Evolutionary conservation across 1,284 basidiomycete genomes (phyloP), one percentile per base, ranked within the genome.

Genomic region (Cryptococcus sp.): DNA sequence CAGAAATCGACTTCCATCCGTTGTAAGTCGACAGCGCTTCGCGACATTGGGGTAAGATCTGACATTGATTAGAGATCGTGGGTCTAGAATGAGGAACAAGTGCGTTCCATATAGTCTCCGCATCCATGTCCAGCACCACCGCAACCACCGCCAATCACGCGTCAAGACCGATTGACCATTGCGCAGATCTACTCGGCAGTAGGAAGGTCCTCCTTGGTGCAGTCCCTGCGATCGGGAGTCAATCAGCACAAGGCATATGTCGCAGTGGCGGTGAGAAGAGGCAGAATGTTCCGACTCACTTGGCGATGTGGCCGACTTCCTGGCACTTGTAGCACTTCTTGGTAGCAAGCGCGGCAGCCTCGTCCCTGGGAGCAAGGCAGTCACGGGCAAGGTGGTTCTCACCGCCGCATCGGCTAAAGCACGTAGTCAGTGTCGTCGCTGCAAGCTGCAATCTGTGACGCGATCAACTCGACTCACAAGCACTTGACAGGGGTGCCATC

Each of bases 251-350:
- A 34, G 8, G 41, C 22, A 22, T 22, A 44, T 43, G 5, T 20
- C 40, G 40, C 4, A 20, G 40, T 6, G 40, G 40, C 40, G 26
- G 10, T 29, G 10, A 29, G 10, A 5, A 4, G 26, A 43, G 40
- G 41, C 8, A 44, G n/a, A 16, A n/a, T 19, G 13, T 8, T 2
- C 8, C 23, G 19, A 54, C 57, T 62, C 22, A 62, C 60, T 54
- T 55, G 53, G 77, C 76, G 57, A 78, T 73, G 67, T 78, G 77
- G 39, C 76, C 76, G 20, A 69, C 65, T 64, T 75, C 69, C 63
- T 73, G 68, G 62, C 77, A 78, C 65, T 74, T 74, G 74, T 76
- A 78, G 67, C 77, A 78, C 63, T 70, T 74, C 65, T 76, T 77
- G 48, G 60, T 47, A 20, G 72, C 66, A 54, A 70, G 62, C 57